Percentiles rank a stretch among this genome's conserved stretches.
phyloP scores from a whole-genome alignment of 495 filamentous ascomycete genomes.

The Bryoglossum gracile region DNA sequence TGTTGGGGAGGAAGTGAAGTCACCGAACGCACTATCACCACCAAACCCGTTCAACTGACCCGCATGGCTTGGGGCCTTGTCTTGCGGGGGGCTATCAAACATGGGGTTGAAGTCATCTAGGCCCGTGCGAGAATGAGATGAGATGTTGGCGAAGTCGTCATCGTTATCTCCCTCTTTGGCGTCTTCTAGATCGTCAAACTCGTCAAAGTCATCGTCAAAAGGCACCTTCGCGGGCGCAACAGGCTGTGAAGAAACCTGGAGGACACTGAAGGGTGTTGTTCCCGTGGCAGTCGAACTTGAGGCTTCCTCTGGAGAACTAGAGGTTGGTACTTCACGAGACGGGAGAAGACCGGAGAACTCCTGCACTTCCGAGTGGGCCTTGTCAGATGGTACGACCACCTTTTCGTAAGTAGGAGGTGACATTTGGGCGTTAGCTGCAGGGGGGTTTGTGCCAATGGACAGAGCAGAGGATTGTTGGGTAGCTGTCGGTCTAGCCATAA shows the following conservation, averaged over 20 bases:
- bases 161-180: conserved; percentile 88
- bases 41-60: conserved; percentile 33
- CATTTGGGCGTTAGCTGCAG: conserved; percentile 48
- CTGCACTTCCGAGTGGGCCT: conserved; percentile 26
- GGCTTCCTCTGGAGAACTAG: conserved; percentile 22
- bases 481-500: conserved; percentile 14
- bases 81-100: conserved; percentile 47
- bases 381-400: conserved; percentile 41
- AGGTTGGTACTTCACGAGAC: conserved; percentile 54
- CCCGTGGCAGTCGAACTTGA: conserved; percentile 16
- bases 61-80: conserved; percentile 19
- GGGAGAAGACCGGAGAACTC: conserved; percentile 60
- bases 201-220: conserved; percentile 77
- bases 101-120: conserved; percentile 61
- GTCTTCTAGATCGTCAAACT: conserved; percentile 82
- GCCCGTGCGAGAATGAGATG: conserved; percentile 39
- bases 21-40: conserved; percentile 18
- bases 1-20: conserved; percentile 17
- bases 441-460: conserved; percentile 30
- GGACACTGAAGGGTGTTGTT: conserved; percentile 20
- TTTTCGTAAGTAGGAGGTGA: conserved; percentile 63
- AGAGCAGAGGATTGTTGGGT: conserved; percentile 12
- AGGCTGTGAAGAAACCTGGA: conserved; percentile 21
- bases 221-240: conserved; percentile 34
- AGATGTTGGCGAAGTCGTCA: conserved; percentile 67